A percentile compares a stretch with the other conserved stretches of the same genome.
phyloP scores from a whole-genome alignment of 2,329 filamentous ascomycete species.

The Fusarium acutatum region DNA sequence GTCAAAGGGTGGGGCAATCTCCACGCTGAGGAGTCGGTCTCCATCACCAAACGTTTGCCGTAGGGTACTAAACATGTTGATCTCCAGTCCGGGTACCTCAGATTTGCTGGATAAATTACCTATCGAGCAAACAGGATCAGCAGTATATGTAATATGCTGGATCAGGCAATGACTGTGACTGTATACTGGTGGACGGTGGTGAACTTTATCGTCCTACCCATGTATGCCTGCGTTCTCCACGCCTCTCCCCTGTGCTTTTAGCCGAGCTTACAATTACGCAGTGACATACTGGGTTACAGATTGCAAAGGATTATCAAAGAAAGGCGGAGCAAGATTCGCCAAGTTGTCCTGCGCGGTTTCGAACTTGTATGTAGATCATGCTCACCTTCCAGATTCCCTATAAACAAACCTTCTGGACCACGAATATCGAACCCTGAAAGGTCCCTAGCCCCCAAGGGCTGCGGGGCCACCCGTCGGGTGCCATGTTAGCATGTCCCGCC shows the following conservation, averaged over 20 bases:
- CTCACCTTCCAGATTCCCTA: neutral
- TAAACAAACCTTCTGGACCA: neutral
- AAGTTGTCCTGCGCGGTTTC: neutral
- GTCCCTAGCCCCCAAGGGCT: neutral
- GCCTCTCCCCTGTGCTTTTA: neutral
- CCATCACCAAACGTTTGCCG: neutral
- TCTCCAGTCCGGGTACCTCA: neutral
- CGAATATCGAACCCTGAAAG: neutral
- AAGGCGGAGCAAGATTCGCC: neutral
- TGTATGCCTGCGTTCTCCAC: neutral
- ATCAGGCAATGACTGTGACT: neutral
- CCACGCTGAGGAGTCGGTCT: neutral
- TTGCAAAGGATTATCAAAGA: neutral
- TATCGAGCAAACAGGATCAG: neutral
- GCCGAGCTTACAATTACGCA: neutral
- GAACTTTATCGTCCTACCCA: neutral
- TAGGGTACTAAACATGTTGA: neutral
- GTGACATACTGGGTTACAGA: neutral
- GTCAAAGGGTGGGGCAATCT: neutral
- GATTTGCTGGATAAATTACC: neutral
- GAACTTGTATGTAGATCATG: neutral
- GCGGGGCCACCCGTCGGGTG: neutral
- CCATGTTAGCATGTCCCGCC: neutral
- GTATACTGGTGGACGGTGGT: neutral
- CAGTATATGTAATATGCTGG: neutral